Evolutionary conservation across 108 stramenopile genomes (phyloP), one percentile per base, ranked within the genome.

Genomic region (Fistulifera solaris): DNA sequence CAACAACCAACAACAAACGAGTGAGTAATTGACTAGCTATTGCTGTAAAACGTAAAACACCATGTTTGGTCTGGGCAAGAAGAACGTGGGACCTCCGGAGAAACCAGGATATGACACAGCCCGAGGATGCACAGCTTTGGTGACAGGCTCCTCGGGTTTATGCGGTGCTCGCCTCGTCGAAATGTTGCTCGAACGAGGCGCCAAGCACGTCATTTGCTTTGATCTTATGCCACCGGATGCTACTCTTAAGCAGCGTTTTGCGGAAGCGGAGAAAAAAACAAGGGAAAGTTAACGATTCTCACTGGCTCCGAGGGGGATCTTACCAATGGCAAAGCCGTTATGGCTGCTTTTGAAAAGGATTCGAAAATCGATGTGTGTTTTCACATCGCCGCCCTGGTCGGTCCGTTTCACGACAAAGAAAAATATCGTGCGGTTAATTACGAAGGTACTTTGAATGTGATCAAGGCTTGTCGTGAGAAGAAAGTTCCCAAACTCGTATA

Each of bases 321-420:
- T 16, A 89, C 93, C 38, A 77, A 78, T 39, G 61, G 63, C 17
- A 66, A 73, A n/a, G 87, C 83, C 10, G 93, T 94, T 16, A 23
- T 70, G 50, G 75, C 85, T 46, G 93, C 89, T 14, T 84, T 88
- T 44, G 27, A 65, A 24, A 54, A 18, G 17, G 26, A 59, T 12
- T 19, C 62, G 3, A 76, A 88, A 7, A 71, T 87, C 10, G 93
- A 94, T 57, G 70, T 81, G 56, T 87, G 95, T 6, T 98, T 74
- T 73, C 98, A 98, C 69, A 94, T 94, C 62, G 98, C 89, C 16
- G 98, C 98, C 2, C 73, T 94, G 53, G 98, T 98, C 27, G 98
- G 98, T 8, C 98, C 98, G 44, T 97, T 94, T 61, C 92, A 95
- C 62, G 67, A 75, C 10, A 55, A 59, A 19, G 67, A 83, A 17